A percentile compares a stretch with the other conserved stretches of the same genome.
phyloP scores from a whole-genome alignment of 2,329 filamentous ascomycete genomes.

The Aureobasidium melanogenum region DNA sequence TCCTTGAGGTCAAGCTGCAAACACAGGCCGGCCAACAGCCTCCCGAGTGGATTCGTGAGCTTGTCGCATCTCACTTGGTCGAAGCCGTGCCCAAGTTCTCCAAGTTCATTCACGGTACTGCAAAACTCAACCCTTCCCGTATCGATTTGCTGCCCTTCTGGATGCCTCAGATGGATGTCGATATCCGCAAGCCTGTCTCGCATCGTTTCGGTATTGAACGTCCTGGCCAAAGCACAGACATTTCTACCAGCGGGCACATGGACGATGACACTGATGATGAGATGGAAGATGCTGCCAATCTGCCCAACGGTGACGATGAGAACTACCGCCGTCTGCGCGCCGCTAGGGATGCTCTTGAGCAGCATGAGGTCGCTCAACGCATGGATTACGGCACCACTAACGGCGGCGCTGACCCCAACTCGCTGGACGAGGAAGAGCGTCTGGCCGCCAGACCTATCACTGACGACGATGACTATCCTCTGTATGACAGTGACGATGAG shows the following conservation, averaged over 20 bases:
- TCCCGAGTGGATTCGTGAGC: constrained; percentile 90
- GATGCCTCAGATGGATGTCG: constrained; percentile 97
- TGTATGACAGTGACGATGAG: constrained; percentile 83
- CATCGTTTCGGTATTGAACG: constrained; percentile 88
- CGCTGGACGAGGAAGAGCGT: constrained; percentile 74
- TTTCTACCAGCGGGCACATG: constrained; percentile 68
- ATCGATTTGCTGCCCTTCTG: constrained; percentile 92
- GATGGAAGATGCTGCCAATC: constrained; percentile 45
- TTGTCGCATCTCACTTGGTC: constrained; percentile 87
- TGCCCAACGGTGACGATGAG: constrained; percentile 31
- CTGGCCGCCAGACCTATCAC: constrained; percentile 51
- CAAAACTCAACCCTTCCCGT: constrained; percentile 72
- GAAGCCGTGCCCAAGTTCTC: constrained; percentile 99
- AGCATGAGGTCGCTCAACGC: constrained; percentile 41
- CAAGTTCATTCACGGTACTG: constrained; percentile 96
- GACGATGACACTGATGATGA: constrained; percentile 64
- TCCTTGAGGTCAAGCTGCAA: constrained; percentile 95
- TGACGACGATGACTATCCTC: constrained; percentile 62
- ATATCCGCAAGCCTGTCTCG: constrained; percentile 86
- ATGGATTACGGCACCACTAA: constrained; percentile 36
- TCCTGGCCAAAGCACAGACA: constrained; percentile 62
- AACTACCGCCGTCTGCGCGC: constrained; percentile 40
- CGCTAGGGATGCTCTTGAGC: constrained; percentile 41
- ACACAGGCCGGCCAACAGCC: constrained; percentile 92
- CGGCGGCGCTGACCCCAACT: constrained; percentile 28